Conservation (phyloP, 805 yeast genomes). For the Scheffersomyces stipitis region DNA sequence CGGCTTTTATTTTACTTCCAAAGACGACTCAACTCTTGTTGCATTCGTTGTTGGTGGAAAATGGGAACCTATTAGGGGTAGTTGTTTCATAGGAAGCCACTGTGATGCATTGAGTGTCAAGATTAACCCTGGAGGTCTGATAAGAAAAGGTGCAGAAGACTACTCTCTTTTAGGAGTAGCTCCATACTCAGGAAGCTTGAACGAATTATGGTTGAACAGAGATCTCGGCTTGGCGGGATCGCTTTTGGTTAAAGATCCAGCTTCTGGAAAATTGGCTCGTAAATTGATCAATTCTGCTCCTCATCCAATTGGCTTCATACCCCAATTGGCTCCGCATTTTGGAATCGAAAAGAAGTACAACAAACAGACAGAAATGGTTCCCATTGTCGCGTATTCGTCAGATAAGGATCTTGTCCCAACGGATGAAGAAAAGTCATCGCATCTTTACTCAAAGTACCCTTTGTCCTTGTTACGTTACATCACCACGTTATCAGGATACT, state of each 20-base stretch:
- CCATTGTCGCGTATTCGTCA: slow-evolving; percentile 31
- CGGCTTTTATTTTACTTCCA: slow-evolving; percentile 27
- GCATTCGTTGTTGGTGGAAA: slow-evolving; percentile 39
- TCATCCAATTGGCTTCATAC: slow-evolving; percentile 39
- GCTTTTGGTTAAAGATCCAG: slow-evolving; percentile 21
- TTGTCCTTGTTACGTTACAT: slow-evolving; percentile 32
- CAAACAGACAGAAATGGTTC: slow-evolving; percentile 38
- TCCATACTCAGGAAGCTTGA: slow-evolving; percentile 38
- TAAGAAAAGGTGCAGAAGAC: slow-evolving; percentile 20
- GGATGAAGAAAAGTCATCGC: slow-evolving; percentile 26
- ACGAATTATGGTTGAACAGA: slow-evolving; percentile 38
- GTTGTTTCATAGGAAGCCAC: slow-evolving; percentile 31
- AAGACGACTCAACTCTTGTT: slow-evolving; percentile 33
- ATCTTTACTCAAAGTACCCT: slow-evolving; percentile 31
- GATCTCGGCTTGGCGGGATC: slow-evolving; percentile 45
- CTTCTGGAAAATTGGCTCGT: slow-evolving; percentile 19
- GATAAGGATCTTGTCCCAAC: slow-evolving; percentile 16
- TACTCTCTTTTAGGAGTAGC: slow-evolving; percentile 41
- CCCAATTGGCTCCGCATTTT: slow-evolving; percentile 42
- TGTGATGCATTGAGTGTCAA: slow-evolving; percentile 39
- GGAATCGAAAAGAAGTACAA: slow-evolving; percentile 30
- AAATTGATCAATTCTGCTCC: slow-evolving; percentile 32
- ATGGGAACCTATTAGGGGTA: slow-evolving; percentile 33
- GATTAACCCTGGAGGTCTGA: slow-evolving; percentile 25
- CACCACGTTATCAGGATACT: slow-evolving; percentile 19